These are phyloP conservation scores for Babesia bovis DNA, from an alignment of 169 alveolate species.

Conservation along the genomic window DNA sequence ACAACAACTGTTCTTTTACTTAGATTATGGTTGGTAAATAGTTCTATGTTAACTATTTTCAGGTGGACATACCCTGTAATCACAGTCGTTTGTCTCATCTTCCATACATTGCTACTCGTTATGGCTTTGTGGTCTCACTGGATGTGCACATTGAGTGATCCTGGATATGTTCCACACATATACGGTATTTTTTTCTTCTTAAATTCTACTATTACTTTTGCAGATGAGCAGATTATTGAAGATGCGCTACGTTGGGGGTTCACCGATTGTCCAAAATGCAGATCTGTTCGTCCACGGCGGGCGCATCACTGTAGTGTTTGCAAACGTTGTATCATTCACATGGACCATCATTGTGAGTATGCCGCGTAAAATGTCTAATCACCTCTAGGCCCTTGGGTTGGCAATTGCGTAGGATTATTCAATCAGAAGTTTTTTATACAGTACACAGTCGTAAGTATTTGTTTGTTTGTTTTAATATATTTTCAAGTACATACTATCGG, in stretches of 20 bases:
- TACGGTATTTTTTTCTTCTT: slow-evolving; percentile 15
- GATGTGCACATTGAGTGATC: slow-evolving; percentile 46
- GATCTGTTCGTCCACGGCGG: slow-evolving; percentile 66
- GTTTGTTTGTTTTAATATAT: not conserved
- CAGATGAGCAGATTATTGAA: slow-evolving; percentile 35
- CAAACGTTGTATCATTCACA: slow-evolving; percentile 83
- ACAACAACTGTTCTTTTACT: slow-evolving; percentile 7
- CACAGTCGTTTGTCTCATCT: slow-evolving; percentile 1
- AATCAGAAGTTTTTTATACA: slow-evolving; percentile 85
- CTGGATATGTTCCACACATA: slow-evolving; percentile 50
- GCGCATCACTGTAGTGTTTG: slow-evolving; percentile 88
- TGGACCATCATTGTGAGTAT: slow-evolving; percentile 89
- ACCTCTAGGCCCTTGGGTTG: slow-evolving; percentile 82
- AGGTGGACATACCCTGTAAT: not conserved
- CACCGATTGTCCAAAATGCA: slow-evolving; percentile 52
- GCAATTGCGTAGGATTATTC: slow-evolving; percentile 87
- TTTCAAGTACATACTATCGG: slow-evolving; percentile 4
- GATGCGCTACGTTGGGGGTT: slow-evolving; percentile 33
- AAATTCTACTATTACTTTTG: not conserved
- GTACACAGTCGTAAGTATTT: slow-evolving; percentile 33
- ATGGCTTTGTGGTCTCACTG: slow-evolving; percentile 51
- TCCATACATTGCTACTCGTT: slow-evolving; percentile 22
- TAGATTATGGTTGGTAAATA: slow-evolving; percentile 4
- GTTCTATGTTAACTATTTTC: not conserved
- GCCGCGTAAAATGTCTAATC: not conserved